These are phyloP conservation scores for Fragaria nilgerrensis DNA, from an alignment of 306 rosid genomes.

Conservation along the genomic window DNA sequence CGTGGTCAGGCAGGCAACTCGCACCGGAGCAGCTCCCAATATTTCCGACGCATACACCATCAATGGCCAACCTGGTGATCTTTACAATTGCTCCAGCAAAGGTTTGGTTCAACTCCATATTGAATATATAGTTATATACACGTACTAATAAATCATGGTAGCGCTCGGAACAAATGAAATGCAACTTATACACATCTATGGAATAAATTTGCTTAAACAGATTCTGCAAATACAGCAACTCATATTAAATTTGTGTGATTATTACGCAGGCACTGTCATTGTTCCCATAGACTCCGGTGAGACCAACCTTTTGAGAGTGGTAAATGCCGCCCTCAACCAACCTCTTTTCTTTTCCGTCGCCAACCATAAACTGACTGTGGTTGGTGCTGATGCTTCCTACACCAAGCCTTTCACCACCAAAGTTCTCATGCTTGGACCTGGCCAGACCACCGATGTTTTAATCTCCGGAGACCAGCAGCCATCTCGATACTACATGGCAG, in stretches of 20 bases:
- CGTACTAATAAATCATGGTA: neutral
- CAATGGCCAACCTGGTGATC: constrained; percentile 33
- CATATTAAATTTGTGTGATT: neutral
- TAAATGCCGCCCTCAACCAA: constrained; percentile 69
- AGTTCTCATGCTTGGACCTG: constrained; percentile 3
- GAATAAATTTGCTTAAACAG: too few species aligned
- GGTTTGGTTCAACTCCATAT: neutral
- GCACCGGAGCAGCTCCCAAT: neutral
- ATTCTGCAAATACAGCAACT: neutral
- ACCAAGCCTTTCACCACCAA: constrained; percentile 12
- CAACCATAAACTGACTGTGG: constrained; percentile 3
- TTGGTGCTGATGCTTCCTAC: constrained; percentile 12
- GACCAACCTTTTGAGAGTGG: constrained; percentile 66
- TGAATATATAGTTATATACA: neutral
- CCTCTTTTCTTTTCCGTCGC: constrained; percentile 3
- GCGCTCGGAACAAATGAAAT: neutral
- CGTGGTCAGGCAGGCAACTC: neutral
- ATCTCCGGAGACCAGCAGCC: constrained; percentile 23
- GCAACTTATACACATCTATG: neutral
- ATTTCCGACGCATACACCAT: constrained; percentile 25
- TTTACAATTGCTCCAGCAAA: constrained; percentile 26
- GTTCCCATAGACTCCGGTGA: constrained; percentile 64
- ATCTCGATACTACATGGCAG: constrained; percentile 1
- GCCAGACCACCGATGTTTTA: constrained; percentile 6
- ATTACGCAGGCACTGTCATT: constrained; percentile 45